Percentiles rank a stretch among this genome's conserved stretches.
These are phyloP conservation scores for Paecilomyces dactylethromorphus DNA, from an alignment of 2,329 filamentous ascomycete species.

Conservation along the genomic window DNA sequence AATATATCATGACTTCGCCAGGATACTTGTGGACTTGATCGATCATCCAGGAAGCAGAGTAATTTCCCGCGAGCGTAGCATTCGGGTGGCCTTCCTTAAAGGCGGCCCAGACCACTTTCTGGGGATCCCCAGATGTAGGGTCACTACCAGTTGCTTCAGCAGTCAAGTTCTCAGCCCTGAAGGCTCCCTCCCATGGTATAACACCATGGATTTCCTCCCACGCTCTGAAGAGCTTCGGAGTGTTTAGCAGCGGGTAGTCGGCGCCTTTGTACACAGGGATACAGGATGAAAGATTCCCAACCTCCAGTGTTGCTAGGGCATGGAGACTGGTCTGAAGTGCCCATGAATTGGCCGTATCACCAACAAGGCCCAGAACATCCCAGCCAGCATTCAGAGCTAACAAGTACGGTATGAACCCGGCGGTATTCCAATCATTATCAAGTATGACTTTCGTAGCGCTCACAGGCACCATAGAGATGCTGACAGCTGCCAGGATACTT, in stretches of 20 bases:
- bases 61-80: constrained; percentile 31
- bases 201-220: constrained; percentile 41
- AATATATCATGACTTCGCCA: constrained; percentile 44
- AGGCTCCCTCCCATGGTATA: constrained; percentile 42
- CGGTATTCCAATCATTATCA: constrained; percentile 42
- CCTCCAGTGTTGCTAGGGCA: constrained; percentile 41
- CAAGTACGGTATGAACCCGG: constrained; percentile 39
- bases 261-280: constrained; percentile 44
- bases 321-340: constrained; percentile 40
- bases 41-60: constrained; percentile 43
- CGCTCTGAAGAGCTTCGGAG: constrained; percentile 35
- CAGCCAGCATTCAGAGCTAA: constrained; percentile 39
- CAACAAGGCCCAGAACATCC: constrained; percentile 37
- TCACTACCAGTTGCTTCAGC: constrained; percentile 37
- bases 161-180: constrained; percentile 38
- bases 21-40: constrained; percentile 44
- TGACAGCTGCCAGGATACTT: not conserved
- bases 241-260: constrained; percentile 44
- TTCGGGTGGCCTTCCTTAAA: constrained; percentile 44
- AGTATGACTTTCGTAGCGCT: constrained; percentile 29
- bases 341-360: constrained; percentile 42
- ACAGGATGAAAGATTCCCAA: constrained; percentile 38
- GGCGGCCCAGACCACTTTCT: constrained; percentile 33
- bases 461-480: not conserved
- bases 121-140: constrained; percentile 41